Conservation (phyloP, 192 early-diverging fungal species). For the Coemansia sp. region DNA sequence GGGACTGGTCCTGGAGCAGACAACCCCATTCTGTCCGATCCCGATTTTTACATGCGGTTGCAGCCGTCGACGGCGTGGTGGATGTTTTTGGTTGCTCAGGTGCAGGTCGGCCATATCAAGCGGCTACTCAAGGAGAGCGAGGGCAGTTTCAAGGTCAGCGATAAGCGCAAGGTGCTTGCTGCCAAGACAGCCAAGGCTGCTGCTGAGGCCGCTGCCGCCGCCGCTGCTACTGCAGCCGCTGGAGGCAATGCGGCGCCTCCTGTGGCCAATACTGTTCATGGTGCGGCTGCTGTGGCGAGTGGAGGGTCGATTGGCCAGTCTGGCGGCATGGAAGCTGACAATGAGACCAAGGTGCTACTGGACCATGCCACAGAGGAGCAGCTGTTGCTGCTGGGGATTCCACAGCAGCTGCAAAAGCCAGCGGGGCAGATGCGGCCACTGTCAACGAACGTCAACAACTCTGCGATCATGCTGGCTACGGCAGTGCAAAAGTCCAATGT, state of each 20-base stretch:
- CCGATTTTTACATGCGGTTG: conserved; percentile 52
- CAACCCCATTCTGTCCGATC: conserved; percentile 49
- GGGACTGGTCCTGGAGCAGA: conserved; percentile 50
- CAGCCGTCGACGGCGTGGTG: conserved; percentile 54
- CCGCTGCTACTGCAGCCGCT: neutral
- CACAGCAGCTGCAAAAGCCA: conserved; percentile 11
- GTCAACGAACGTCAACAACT: conserved; percentile 45
- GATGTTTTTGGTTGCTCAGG: conserved; percentile 53
- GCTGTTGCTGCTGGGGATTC: conserved; percentile 4
- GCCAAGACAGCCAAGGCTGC: conserved; percentile 10
- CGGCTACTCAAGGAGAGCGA: conserved; percentile 49
- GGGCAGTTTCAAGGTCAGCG: conserved; percentile 43
- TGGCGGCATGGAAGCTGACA: neutral
- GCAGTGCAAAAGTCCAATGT: conserved; percentile 31
- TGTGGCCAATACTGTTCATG: neutral
- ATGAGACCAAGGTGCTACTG: neutral
- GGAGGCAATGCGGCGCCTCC: neutral
- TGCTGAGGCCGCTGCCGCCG: conserved; percentile 5
- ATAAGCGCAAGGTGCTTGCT: conserved; percentile 22
- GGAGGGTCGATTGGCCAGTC: neutral
- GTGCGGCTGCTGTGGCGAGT: neutral
- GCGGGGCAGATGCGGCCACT: conserved; percentile 41
- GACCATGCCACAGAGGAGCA: neutral
- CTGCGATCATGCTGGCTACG: conserved; percentile 39
- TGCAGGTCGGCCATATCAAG: conserved; percentile 54